phyloP scores from a whole-genome alignment of 805 yeast species.

The Metschnikowia anglica region DNA sequence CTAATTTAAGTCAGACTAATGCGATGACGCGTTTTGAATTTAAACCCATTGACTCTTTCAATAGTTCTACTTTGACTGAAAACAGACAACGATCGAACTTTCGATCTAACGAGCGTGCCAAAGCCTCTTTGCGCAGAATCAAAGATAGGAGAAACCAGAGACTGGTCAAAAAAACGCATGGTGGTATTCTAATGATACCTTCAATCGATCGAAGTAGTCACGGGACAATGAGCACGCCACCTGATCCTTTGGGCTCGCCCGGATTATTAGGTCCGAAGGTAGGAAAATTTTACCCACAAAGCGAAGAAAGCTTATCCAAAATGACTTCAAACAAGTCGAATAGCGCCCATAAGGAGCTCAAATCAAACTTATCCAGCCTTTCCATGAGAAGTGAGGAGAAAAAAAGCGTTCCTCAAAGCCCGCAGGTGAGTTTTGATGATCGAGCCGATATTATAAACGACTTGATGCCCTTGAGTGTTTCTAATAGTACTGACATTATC shows the following conservation, averaged over 20 bases:
- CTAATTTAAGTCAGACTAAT: constrained; percentile 19
- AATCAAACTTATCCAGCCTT: constrained; percentile 2
- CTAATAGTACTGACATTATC: not conserved
- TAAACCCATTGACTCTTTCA: constrained; percentile 18
- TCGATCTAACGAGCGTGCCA: constrained; percentile 60
- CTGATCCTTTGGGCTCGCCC: not conserved
- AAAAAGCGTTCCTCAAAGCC: not conserved
- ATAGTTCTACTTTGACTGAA: constrained; percentile 14
- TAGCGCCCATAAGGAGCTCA: constrained; percentile 2
- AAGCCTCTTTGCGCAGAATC: constrained; percentile 63
- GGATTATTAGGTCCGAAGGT: not conserved
- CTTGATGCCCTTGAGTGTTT: not conserved
- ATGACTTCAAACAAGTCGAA: not conserved
- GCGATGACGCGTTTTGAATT: constrained; percentile 20
- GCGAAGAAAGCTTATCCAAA: not conserved
- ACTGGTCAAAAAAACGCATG: constrained; percentile 25
- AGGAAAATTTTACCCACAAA: not conserved
- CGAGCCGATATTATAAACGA: not conserved
- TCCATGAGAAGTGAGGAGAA: not conserved
- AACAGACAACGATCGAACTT: constrained; percentile 18
- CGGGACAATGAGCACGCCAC: not conserved
- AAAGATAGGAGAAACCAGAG: constrained; percentile 56
- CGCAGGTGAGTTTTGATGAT: not conserved
- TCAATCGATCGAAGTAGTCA: not conserved
- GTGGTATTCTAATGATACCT: constrained; percentile 6